Evolutionary conservation across 176 grass and related monocot genomes (phyloP).

Genomic region (Miscanthus lutarioriparius): DNA sequence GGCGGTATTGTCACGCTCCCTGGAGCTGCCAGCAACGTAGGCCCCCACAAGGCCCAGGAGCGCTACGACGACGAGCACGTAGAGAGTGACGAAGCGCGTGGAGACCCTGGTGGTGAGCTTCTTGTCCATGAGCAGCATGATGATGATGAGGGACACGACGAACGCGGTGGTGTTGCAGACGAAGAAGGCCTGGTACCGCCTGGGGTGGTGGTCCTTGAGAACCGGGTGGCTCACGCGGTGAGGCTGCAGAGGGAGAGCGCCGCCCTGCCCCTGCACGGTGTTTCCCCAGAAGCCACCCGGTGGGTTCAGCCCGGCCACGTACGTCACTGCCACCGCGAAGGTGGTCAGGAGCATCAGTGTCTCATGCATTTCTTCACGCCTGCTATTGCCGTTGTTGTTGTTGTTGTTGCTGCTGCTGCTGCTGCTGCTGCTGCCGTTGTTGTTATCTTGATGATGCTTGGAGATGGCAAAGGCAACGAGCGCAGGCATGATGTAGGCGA

Average conservation of each 20-base stretch:
- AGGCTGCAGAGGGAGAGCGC: too few relatives aligned
- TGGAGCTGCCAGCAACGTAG: conserved; percentile 36
- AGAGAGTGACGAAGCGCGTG: background rate
- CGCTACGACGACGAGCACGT: background rate
- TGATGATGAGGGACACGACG: conserved; percentile 18
- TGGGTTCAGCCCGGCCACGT: conserved; percentile 37
- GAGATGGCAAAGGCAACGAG: background rate
- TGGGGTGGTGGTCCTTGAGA: background rate
- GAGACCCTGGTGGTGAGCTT: background rate
- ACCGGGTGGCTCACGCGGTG: too few relatives aligned
- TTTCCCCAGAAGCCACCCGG: conserved; percentile 12
- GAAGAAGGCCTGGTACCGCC: conserved; percentile 24
- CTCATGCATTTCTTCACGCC: background rate
- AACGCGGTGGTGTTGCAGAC: conserved; percentile 42
- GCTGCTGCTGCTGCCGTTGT: too few relatives aligned
- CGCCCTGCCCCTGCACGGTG: too few relatives aligned
- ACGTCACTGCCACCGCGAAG: conserved; percentile 35
- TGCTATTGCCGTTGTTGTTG: too few relatives aligned
- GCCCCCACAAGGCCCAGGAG: conserved; percentile 34
- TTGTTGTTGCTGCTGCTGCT: too few relatives aligned
- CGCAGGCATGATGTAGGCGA: background rate
- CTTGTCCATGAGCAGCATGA: conserved; percentile 35
- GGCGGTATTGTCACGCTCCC: conserved; percentile 1
- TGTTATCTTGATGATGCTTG: too few relatives aligned
- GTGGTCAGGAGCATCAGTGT: conserved; percentile 37